These are phyloP conservation scores for Copromyces sp. DNA, from an alignment of 495 filamentous ascomycete species.

Conservation along the genomic window DNA sequence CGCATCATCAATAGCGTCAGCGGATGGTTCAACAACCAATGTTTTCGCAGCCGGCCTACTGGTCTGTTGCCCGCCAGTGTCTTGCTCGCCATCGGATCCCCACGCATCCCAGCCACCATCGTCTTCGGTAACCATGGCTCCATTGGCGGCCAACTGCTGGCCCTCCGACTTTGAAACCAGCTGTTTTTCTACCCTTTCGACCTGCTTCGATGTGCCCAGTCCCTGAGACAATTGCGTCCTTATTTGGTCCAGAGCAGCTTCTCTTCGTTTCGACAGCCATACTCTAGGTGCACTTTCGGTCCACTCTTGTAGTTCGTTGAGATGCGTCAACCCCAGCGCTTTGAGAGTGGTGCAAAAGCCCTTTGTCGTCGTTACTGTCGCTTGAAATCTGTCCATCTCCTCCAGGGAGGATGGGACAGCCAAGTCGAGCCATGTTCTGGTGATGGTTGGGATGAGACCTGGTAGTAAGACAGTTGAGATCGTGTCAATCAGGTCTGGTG, in stretches of 20 bases:
- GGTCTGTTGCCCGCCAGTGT: slow-evolving; percentile 8
- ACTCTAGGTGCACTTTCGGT: slow-evolving; percentile 63
- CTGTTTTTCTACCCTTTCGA: slow-evolving; percentile 79
- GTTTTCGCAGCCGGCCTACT: slow-evolving; percentile 9
- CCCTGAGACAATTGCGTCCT: slow-evolving; percentile 56
- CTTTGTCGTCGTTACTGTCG: slow-evolving; percentile 47
- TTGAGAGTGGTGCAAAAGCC: slow-evolving; percentile 55
- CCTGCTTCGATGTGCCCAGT: slow-evolving; percentile 49
- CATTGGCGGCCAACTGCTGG: slow-evolving; percentile 44
- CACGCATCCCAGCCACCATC: slow-evolving; percentile 65
- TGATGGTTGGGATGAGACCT: slow-evolving; percentile 52
- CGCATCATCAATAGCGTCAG: slow-evolving; percentile 35
- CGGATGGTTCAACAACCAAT: background rate
- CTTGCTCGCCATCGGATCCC: slow-evolving; percentile 53
- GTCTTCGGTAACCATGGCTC: slow-evolving; percentile 32
- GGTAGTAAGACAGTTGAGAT: slow-evolving; percentile 61
- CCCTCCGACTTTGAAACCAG: slow-evolving; percentile 59
- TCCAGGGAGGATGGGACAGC: slow-evolving; percentile 62
- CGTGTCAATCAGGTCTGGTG: slow-evolving; percentile 46
- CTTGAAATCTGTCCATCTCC: slow-evolving; percentile 59
- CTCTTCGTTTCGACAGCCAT: slow-evolving; percentile 79
- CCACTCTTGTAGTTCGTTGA: slow-evolving; percentile 68
- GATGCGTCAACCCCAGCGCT: slow-evolving; percentile 53
- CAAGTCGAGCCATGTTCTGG: slow-evolving; percentile 61
- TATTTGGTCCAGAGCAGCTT: slow-evolving; percentile 62